A percentile compares a stretch with the other conserved stretches of the same genome.
phyloP scores from a whole-genome alignment of 2,329 filamentous ascomycete genomes.

The Fusarium dlaminii region DNA sequence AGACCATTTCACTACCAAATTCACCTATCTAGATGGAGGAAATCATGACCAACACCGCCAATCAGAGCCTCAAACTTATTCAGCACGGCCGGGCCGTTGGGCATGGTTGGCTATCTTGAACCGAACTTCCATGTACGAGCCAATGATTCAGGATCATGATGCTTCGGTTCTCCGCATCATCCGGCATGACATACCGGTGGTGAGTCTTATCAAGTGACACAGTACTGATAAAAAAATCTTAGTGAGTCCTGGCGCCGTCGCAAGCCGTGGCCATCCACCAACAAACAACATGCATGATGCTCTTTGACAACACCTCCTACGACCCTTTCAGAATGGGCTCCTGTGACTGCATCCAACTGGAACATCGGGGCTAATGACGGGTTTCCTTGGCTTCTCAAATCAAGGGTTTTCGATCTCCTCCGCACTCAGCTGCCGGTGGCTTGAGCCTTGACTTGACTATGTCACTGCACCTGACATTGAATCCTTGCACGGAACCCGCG shows the following conservation, averaged over 20 bases:
- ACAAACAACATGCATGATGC: not conserved
- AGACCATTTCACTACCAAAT: conserved; percentile 20
- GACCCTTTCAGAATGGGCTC: not conserved
- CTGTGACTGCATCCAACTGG: not conserved
- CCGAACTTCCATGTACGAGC: not conserved
- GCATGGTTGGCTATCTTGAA: not conserved
- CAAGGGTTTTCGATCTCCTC: not conserved
- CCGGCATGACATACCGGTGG: not conserved
- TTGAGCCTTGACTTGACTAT: conserved; percentile 14
- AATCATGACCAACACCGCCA: not conserved
- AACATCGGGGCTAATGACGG: not conserved
- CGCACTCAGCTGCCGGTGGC: conserved; percentile 5
- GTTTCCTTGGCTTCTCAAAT: not conserved
- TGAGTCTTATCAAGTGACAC: conserved; percentile 19
- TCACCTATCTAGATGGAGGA: not conserved
- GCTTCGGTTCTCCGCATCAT: conserved; percentile 2
- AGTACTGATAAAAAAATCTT: conserved; percentile 4
- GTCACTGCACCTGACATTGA: conserved; percentile 6
- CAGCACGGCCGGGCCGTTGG: not conserved
- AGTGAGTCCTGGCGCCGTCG: conserved; percentile 13
- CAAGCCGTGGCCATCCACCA: conserved; percentile 30
- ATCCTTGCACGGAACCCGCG: conserved; percentile 13
- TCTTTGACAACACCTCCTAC: conserved; percentile 2
- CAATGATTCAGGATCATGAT: not conserved
- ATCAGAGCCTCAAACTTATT: not conserved